Percentiles rank a stretch among this genome's conserved stretches.
Evolutionary conservation across 345 rosid species (phyloP).

Genomic region (Salix koriyanagi): DNA sequence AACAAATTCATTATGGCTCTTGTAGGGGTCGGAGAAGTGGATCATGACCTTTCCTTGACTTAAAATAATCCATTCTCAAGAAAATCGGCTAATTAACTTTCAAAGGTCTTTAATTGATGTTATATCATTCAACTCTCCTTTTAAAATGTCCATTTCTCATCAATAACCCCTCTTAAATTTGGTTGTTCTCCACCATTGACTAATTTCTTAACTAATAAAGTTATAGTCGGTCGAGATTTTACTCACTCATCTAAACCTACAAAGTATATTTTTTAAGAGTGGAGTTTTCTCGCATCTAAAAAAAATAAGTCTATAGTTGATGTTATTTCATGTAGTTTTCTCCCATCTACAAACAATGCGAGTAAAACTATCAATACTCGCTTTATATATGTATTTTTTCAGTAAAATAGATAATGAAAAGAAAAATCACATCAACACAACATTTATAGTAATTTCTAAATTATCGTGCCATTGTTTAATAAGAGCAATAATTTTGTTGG

Average conservation of each 20-base stretch:
- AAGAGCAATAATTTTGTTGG: background rate
- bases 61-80: background rate
- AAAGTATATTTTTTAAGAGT: rapidly evolving
- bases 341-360: too few relatives aligned
- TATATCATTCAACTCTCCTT: background rate
- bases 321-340: background rate
- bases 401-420: too few relatives aligned
- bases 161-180: background rate
- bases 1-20: background rate
- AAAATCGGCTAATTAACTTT: too few relatives aligned
- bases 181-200: background rate
- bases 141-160: background rate
- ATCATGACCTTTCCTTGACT: background rate
- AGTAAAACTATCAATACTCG: too few relatives aligned
- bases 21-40: background rate
- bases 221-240: too few relatives aligned
- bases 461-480: too few relatives aligned
- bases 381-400: too few relatives aligned
- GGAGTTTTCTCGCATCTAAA: too few relatives aligned
- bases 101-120: background rate
- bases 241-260: too few relatives aligned
- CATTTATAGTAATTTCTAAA: too few relatives aligned
- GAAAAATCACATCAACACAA: background rate
- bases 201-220: background rate
- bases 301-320: too few relatives aligned